Conservation (phyloP, 2,329 filamentous ascomycete species). For the Drechslerella dactyloides region DNA sequence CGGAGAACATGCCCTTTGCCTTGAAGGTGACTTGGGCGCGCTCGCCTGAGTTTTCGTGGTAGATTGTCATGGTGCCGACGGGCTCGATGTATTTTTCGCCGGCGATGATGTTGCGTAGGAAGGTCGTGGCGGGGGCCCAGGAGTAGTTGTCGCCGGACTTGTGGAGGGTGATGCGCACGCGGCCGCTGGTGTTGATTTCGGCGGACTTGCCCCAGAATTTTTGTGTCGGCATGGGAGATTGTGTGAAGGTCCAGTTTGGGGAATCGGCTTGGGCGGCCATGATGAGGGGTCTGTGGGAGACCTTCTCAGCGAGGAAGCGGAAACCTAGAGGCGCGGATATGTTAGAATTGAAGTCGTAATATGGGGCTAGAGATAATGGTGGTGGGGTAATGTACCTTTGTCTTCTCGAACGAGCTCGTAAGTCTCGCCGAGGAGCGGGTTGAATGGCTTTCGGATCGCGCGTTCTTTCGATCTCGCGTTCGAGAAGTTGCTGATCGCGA, state of each 20-base stretch:
- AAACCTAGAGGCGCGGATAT: conserved; percentile 66
- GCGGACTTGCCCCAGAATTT: conserved; percentile 99
- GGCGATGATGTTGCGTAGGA: conserved; percentile 93
- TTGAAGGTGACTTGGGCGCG: conserved; percentile 91
- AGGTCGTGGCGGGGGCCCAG: conserved; percentile 86
- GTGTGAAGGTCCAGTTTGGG: conserved; percentile 81
- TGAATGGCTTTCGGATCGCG: conserved; percentile 93
- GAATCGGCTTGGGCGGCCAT: conserved; percentile 93
- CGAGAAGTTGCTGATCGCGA: conserved; percentile 86
- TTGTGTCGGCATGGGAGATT: conserved; percentile 85
- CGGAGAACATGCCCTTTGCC: conserved; percentile 95
- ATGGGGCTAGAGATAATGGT: neutral
- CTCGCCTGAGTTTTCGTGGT: conserved; percentile 81
- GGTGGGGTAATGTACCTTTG: conserved; percentile 64
- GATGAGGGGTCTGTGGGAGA: conserved; percentile 87
- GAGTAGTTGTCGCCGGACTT: conserved; percentile 80
- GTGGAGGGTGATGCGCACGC: conserved; percentile 78
- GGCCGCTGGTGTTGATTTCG: conserved; percentile 90
- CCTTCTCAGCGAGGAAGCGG: conserved; percentile 92
- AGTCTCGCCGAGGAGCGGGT: conserved; percentile 93
- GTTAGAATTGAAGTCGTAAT: conserved; percentile 1
- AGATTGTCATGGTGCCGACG: conserved; percentile 83
- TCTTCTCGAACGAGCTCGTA: conserved; percentile 90
- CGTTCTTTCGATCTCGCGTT: conserved; percentile 84
- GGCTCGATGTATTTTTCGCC: conserved; percentile 98